These are phyloP conservation scores for Fusarium euwallaceae DNA, from an alignment of 2,329 filamentous ascomycete genomes.

Conservation along the genomic window DNA sequence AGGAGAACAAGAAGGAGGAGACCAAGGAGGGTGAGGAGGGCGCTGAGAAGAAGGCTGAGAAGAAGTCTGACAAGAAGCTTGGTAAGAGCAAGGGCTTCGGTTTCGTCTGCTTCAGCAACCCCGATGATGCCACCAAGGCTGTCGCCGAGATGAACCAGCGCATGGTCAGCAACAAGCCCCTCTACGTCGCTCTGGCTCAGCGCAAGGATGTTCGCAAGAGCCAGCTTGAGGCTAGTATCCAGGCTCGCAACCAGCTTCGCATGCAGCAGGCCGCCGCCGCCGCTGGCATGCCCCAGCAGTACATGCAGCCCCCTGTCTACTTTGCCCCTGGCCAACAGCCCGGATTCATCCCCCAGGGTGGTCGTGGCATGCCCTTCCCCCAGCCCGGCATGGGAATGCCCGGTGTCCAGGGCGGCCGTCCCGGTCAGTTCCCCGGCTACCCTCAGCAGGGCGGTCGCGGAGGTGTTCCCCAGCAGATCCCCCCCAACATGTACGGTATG, in stretches of 20 bases:
- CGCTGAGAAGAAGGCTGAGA: conserved; percentile 70
- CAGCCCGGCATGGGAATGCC: conserved; percentile 75
- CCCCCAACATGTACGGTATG: conserved; percentile 87
- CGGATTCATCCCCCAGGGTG: conserved; percentile 72
- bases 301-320: conserved; percentile 92
- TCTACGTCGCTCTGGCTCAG: conserved; percentile 98
- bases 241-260: conserved; percentile 97
- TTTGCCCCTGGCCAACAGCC: conserved; percentile 87
- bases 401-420: conserved; percentile 82
- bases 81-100: conserved; percentile 99
- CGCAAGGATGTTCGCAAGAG: conserved; percentile 99
- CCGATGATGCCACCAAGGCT: conserved; percentile 98
- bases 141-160: conserved; percentile 99
- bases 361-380: conserved; percentile 76
- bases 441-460: conserved; percentile 90
- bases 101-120: conserved; percentile 99
- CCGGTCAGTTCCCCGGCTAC: conserved; percentile 88
- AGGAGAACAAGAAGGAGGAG: conserved; percentile 64
- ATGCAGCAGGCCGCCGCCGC: conserved; percentile 97
- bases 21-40: conserved; percentile 62
- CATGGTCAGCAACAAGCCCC: conserved; percentile 96
- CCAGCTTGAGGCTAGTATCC: conserved; percentile 99
- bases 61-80: conserved; percentile 72
- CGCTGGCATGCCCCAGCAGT: conserved; percentile 88
- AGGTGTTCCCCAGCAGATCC: conserved; percentile 87